A percentile compares a stretch with the other conserved stretches of the same genome.
Conservation (phyloP, 257 asterid species). For the Lycium barbarum region DNA sequence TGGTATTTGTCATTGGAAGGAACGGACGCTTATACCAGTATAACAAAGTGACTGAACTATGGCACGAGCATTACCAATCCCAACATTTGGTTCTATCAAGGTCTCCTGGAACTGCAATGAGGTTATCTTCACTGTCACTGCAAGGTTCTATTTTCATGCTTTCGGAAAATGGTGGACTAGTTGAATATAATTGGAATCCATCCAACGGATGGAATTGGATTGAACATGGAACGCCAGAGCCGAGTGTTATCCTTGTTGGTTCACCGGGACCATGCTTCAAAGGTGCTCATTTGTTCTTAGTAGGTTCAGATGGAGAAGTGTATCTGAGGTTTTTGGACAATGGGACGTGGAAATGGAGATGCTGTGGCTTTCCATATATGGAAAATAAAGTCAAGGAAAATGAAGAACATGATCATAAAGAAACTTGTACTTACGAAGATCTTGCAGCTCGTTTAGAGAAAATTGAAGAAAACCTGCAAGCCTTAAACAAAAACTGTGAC, state of each 20-base stretch:
- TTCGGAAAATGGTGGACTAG: slow-evolving; percentile 70
- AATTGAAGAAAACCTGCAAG: slow-evolving; percentile 40
- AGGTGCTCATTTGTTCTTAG: slow-evolving; percentile 59
- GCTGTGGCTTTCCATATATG: slow-evolving; percentile 58
- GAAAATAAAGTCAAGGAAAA: slow-evolving; percentile 29
- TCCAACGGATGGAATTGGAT: slow-evolving; percentile 85
- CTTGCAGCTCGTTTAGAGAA: slow-evolving; percentile 37
- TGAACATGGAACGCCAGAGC: slow-evolving; percentile 78
- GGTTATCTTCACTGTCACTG: slow-evolving; percentile 47
- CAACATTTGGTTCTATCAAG: slow-evolving; percentile 74
- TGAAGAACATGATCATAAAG: slow-evolving; percentile 36
- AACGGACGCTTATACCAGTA: slow-evolving; percentile 80
- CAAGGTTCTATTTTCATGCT: slow-evolving; percentile 85
- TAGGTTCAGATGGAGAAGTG: slow-evolving; percentile 79
- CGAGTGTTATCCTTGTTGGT: slow-evolving; percentile 63
- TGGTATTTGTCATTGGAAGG: slow-evolving; percentile 67
- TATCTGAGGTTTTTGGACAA: slow-evolving; percentile 65
- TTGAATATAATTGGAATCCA: slow-evolving; percentile 74
- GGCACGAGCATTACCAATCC: slow-evolving; percentile 90
- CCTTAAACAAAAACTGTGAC: slow-evolving; percentile 52
- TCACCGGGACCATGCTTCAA: slow-evolving; percentile 90
- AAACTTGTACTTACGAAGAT: slow-evolving; percentile 41
- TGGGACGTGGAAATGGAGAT: slow-evolving; percentile 82
- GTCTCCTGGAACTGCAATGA: slow-evolving; percentile 72
- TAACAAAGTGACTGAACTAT: slow-evolving; percentile 73